phyloP scores from a whole-genome alignment of 2,329 filamentous ascomycete species.

The Knufia petricola region DNA sequence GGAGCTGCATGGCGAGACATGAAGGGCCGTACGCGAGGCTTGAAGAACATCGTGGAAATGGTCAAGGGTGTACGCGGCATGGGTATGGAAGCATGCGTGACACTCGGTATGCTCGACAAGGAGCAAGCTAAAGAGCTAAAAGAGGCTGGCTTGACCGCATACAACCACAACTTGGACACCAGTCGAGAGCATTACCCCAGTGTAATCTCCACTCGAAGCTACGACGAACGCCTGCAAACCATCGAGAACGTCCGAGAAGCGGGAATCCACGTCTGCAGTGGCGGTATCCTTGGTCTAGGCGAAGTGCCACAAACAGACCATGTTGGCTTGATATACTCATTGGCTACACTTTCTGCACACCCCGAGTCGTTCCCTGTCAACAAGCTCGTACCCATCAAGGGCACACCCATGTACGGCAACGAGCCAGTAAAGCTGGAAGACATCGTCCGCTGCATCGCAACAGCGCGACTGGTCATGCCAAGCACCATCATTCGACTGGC shows the following conservation, averaged over 20 bases:
- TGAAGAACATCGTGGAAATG: constrained; percentile 81
- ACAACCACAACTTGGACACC: constrained; percentile 92
- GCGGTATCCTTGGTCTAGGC: constrained; percentile 77
- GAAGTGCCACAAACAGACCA: constrained; percentile 65
- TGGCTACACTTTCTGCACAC: constrained; percentile 68
- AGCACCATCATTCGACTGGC: constrained; percentile 78
- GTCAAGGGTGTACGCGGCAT: constrained; percentile 67
- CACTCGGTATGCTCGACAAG: constrained; percentile 80
- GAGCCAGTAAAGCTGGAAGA: constrained; percentile 66
- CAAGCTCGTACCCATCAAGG: constrained; percentile 80
- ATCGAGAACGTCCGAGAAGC: constrained; percentile 72
- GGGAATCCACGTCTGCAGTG: constrained; percentile 82
- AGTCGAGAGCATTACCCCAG: constrained; percentile 74
- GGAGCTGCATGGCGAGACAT: constrained; percentile 90
- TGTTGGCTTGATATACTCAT: constrained; percentile 72
- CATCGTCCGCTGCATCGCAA: constrained; percentile 72
- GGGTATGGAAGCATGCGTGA: constrained; percentile 90
- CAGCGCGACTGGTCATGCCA: constrained; percentile 73
- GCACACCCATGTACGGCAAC: constrained; percentile 70
- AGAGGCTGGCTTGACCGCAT: constrained; percentile 74
- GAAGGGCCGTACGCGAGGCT: constrained; percentile 73
- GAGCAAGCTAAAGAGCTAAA: constrained; percentile 74
- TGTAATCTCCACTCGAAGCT: constrained; percentile 74
- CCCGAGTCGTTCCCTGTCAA: constrained; percentile 90
- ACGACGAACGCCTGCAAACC: constrained; percentile 77